Evolutionary conservation across 2,329 filamentous ascomycete species (phyloP), one percentile per base, ranked within the genome.

Genomic region (Fusarium miscanthi): DNA sequence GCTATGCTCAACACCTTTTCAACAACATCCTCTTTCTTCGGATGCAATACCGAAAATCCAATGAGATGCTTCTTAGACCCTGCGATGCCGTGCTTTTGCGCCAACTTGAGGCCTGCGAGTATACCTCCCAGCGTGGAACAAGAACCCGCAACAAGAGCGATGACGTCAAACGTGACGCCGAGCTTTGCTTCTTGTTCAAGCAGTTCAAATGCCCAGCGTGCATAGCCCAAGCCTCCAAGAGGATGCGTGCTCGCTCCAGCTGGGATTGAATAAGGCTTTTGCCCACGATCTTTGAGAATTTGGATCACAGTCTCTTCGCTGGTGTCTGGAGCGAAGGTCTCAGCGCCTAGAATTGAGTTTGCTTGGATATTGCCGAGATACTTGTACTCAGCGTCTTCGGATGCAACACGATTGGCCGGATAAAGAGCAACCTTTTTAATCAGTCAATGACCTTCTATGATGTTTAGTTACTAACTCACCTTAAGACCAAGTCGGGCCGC

Each of bases 191-290:
- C 69, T 6, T 72, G 54, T 21, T 72, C 69, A 4, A 72, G 51
- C 4, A 72, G n/a, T 5, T 72, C 64, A 8, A 72, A 73, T 4
- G 51, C 69, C 69, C 69, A 72, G 12, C 59, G 59, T n/a, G 69
- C 69, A 27, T 65, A 72, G 16, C 69, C 69, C 6, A 72, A 11
- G 8, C 69, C 69, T 2, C 69, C 69, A 1, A 66, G 40, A 10
- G 59, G 54, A 54, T 72, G 69, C 5, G 64, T 42, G 23, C 69
- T 72, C 19, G 69, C 69, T 1, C 69, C 69, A 1, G 59, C n/a
- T 21, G 69, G 69, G 5, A 72, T 72, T 1, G 46, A 58, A 19
- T 72, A 72, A 8, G 69, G 64, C 13, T 35, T 73, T 21, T 25
- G 45, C 9, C 69, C 69, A 2, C 64, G 59, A 1, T 40, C 27